Base-by-base conservation (phyloP, 1,284 basidiomycete genomes). In the Ganoderma lingzhi region DNA sequence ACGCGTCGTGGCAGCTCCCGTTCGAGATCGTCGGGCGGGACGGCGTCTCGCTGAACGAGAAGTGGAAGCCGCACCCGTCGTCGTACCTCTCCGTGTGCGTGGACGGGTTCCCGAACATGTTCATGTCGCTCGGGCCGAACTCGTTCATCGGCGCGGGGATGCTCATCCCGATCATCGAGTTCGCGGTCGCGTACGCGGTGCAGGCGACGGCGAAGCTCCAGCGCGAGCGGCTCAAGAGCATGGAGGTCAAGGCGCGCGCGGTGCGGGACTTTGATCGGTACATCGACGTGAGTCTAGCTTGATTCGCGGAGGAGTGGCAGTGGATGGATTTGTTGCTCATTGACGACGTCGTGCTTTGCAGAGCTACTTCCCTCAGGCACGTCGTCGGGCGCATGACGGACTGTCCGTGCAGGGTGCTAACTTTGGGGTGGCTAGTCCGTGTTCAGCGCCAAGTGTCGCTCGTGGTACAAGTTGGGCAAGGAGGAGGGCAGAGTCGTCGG, bases 401-500 rank as follows among this genome's bases (percentile, higher is more conserved):
- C 9, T 30, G 14, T 23, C 37, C 23, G 6, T 1, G 1, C 12
- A 23, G 23, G 23, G 23, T 23, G 23, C 37, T 61, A 15, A 64
- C 30, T 41, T 10, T 15, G 15, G 23, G 28, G 17, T 58, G 10
- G 37, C 10, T 45, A 90, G 87, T 89, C 87, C 3, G 88, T 90
- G 1, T 91, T 85, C 75, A 83, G 84, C 44, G 84, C 85, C 66
- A 85, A 86, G 67, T 91, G 90, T 73, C 82, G 84, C 6, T 88
- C 88, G 3, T 92, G 90, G 90, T 92, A 91, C 75, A 91, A 91
- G 76, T 82, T 80, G 59, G 88, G 88, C 4, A 85, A 85, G 69
- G 84, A 84, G 72, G 87, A 89, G 68, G 89, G 90, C 2, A 82
- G 86, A 1, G 81, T 90, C 2, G 83, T 84, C 28, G 88, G 82